Evolutionary conservation across 2,329 filamentous ascomycete genomes (phyloP).

Genomic region (Venturia effusa): DNA sequence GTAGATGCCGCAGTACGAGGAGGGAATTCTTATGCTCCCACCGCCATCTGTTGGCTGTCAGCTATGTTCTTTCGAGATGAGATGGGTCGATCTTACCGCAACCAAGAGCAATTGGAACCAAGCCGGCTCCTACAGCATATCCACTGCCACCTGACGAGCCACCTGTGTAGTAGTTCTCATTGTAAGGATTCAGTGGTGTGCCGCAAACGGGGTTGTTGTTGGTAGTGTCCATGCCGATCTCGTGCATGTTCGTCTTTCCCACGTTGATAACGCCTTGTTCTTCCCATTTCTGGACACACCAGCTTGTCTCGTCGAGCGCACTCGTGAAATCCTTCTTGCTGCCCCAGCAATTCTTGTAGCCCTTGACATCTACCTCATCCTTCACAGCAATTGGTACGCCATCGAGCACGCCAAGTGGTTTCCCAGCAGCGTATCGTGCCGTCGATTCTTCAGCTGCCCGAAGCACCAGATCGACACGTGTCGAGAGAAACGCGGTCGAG

Average conservation of each 20-base stretch:
- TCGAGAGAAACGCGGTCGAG: conserved; percentile 62
- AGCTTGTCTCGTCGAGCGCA: conserved; percentile 42
- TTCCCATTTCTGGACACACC: conserved; percentile 61
- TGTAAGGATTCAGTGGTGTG: conserved; percentile 69
- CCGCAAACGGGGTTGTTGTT: conserved; percentile 70
- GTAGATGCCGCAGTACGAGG: conserved; percentile 67
- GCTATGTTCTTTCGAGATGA: background rate
- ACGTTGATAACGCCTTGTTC: conserved; percentile 65
- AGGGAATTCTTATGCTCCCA: conserved; percentile 63
- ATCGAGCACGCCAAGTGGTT: conserved; percentile 59
- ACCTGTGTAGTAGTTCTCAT: conserved; percentile 65
- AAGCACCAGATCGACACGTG: conserved; percentile 50
- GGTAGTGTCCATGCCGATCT: conserved; percentile 65
- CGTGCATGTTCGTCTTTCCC: conserved; percentile 72
- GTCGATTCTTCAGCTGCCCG: conserved; percentile 64
- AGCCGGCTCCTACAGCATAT: conserved; percentile 57
- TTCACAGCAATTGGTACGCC: conserved; percentile 78
- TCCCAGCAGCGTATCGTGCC: conserved; percentile 56
- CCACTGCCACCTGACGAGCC: conserved; percentile 70
- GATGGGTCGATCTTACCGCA: conserved; percentile 63
- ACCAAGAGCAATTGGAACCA: conserved; percentile 66
- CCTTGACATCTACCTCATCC: conserved; percentile 64
- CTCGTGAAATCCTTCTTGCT: conserved; percentile 48
- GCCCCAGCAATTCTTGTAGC: conserved; percentile 57
- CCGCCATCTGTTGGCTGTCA: conserved; percentile 49